A percentile compares a stretch with the other conserved stretches of the same genome.
Evolutionary conservation across 2,329 filamentous ascomycete species (phyloP).

Genomic region (Cordyceps cicadae): DNA sequence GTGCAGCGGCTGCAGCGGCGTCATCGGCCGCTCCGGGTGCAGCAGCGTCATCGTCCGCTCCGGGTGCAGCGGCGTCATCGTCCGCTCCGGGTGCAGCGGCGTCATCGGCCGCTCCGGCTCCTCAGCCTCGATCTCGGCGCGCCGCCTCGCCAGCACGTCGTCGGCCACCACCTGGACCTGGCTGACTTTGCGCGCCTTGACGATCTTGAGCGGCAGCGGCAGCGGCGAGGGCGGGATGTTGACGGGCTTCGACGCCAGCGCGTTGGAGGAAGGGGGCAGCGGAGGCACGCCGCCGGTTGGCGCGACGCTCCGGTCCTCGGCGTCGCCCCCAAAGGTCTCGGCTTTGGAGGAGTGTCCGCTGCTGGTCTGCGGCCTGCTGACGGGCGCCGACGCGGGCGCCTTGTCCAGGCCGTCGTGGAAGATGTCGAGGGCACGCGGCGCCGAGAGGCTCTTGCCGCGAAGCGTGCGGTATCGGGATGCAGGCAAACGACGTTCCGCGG

Average conservation of each 20-base stretch:
- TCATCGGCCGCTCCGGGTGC: no score
- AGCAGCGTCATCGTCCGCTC: no score
- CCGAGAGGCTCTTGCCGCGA: slow-evolving; percentile 28
- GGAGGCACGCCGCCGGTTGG: slow-evolving; percentile 18
- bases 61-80: no score
- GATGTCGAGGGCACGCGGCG: slow-evolving; percentile 21
- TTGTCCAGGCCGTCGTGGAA: slow-evolving; percentile 18
- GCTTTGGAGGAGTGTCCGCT: slow-evolving; percentile 17
- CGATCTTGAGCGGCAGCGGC: slow-evolving; percentile 13
- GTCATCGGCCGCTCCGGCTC: no score
- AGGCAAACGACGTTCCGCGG: slow-evolving; percentile 4
- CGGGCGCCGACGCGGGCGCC: slow-evolving; percentile 9
- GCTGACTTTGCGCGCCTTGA: not conserved
- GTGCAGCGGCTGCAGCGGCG: no score
- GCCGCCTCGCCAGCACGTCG: not conserved
- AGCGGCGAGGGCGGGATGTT: slow-evolving; percentile 16
- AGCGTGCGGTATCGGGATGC: slow-evolving; percentile 26
- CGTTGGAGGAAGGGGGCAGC: slow-evolving; percentile 18
- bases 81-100: no score
- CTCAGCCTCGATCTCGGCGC: slow-evolving; percentile 14
- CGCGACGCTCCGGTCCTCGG: slow-evolving; percentile 1
- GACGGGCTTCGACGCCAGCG: slow-evolving; percentile 22
- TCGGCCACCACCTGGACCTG: not conserved
- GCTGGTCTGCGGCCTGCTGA: slow-evolving; percentile 19
- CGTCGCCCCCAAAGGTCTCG: slow-evolving; percentile 5